Percentiles rank a stretch among this genome's conserved stretches.
These are phyloP conservation scores for Tricharina praecox DNA, from an alignment of 495 filamentous ascomycete genomes.

Conservation along the genomic window DNA sequence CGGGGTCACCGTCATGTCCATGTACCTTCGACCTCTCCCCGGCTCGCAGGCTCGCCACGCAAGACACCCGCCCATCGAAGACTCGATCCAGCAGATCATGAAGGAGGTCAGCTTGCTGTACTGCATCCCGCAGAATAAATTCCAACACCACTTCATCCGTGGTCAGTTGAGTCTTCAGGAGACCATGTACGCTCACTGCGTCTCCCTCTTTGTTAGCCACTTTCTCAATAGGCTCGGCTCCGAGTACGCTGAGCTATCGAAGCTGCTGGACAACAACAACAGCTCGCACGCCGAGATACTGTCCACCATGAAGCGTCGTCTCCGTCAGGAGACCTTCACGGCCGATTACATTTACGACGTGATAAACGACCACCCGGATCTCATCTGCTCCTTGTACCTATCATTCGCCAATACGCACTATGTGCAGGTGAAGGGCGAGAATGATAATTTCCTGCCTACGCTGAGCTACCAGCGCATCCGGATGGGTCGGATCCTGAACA, in stretches of 20 bases:
- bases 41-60: neutral
- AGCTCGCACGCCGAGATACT: slow-evolving; percentile 77
- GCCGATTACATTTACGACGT: slow-evolving; percentile 95
- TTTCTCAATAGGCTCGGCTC: slow-evolving; percentile 89
- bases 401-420: slow-evolving; percentile 85
- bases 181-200: slow-evolving; percentile 89
- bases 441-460: slow-evolving; percentile 66
- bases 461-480: slow-evolving; percentile 59
- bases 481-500: slow-evolving; percentile 59
- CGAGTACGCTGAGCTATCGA: slow-evolving; percentile 73
- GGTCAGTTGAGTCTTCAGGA: slow-evolving; percentile 86
- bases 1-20: slow-evolving; percentile 86
- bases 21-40: slow-evolving; percentile 61
- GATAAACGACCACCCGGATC: slow-evolving; percentile 74
- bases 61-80: slow-evolving; percentile 56
- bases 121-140: slow-evolving; percentile 93
- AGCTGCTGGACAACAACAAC: slow-evolving; percentile 64
- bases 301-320: slow-evolving; percentile 85
- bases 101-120: slow-evolving; percentile 94
- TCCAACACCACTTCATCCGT: slow-evolving; percentile 74
- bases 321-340: slow-evolving; percentile 92
- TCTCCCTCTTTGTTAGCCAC: slow-evolving; percentile 93
- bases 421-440: slow-evolving; percentile 57
- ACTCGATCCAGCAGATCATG: slow-evolving; percentile 95
- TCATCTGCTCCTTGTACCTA: slow-evolving; percentile 78